These are phyloP conservation scores for Avena sativa DNA, from an alignment of 176 grass and related monocot species.

Conservation along the genomic window DNA sequence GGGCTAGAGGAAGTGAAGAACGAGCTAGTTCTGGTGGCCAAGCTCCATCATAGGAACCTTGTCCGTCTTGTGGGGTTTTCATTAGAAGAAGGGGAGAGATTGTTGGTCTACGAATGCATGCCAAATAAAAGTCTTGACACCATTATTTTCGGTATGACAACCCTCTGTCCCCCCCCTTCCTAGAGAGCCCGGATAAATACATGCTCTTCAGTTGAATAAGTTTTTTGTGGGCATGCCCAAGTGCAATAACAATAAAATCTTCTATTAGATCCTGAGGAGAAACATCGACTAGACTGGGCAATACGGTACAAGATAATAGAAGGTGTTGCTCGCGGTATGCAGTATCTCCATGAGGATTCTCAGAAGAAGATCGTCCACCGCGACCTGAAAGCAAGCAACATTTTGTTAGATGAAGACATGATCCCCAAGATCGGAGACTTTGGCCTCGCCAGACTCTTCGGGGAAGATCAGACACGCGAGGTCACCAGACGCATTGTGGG, in stretches of 20 bases:
- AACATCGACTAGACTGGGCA: constrained; percentile 27
- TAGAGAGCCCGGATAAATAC: not conserved
- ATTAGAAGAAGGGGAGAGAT: too few species aligned
- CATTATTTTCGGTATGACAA: constrained; percentile 12
- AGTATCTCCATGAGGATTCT: constrained; percentile 58
- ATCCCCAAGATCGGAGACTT: constrained; percentile 57
- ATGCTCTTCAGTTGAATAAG: not conserved
- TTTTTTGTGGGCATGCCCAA: too few species aligned
- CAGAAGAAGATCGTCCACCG: constrained; percentile 45
- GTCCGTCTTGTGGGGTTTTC: not conserved
- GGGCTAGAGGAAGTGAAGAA: constrained; percentile 47
- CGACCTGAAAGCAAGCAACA: constrained; percentile 46
- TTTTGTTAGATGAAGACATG: constrained; percentile 41
- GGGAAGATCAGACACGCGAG: constrained; percentile 41
- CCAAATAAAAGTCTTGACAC: constrained; percentile 3
- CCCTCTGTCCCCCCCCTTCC: too few species aligned
- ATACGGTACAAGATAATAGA: constrained; percentile 53
- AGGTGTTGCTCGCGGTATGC: constrained; percentile 50
- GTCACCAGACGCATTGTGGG: constrained; percentile 35
- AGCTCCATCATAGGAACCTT: constrained; percentile 54
- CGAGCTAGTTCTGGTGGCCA: constrained; percentile 41
- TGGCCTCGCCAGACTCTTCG: constrained; percentile 48
- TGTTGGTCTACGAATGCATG: constrained; percentile 46
- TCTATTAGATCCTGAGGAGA: constrained; percentile 11
- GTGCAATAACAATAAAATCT: not conserved